Percentiles rank a stretch among this genome's conserved stretches.
phyloP scores from a whole-genome alignment of 371 early-diverging fungal species.

The Mucor lusitanicus region DNA sequence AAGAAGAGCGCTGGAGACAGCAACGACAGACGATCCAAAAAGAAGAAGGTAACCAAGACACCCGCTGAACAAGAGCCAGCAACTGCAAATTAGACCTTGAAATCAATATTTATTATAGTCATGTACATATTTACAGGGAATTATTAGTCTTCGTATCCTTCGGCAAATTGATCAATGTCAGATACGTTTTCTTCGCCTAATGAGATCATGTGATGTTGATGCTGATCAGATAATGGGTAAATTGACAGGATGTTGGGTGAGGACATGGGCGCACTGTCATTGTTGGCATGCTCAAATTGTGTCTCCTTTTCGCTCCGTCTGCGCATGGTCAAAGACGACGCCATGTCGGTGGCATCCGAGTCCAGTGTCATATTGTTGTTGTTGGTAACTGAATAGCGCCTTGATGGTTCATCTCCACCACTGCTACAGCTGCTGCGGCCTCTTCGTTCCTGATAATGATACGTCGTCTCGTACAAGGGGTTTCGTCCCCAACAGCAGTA shows the following conservation, averaged over 20 bases:
- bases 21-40: conserved; percentile 20
- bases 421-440: not conserved
- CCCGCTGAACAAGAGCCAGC: not conserved
- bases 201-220: not conserved
- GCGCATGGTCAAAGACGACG: not conserved
- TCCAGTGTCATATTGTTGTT: not conserved
- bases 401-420: not conserved
- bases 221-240: not conserved
- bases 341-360: not conserved
- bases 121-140: not conserved
- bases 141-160: conserved; percentile 36
- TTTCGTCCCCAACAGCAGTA: conserved; percentile 45
- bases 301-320: not conserved
- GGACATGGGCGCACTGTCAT: not conserved
- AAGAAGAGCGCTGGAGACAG: conserved; percentile 10
- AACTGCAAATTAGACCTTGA: too few relatives aligned
- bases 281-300: too few relatives aligned
- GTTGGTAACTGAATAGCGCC: not conserved
- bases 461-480: conserved; percentile 16
- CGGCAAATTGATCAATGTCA: conserved; percentile 38
- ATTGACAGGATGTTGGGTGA: not conserved
- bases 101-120: not conserved
- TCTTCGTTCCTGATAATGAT: not conserved
- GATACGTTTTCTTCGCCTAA: conserved; percentile 25
- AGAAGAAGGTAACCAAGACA: conserved; percentile 10